Conservation (phyloP, 2,329 filamentous ascomycete genomes). For the Colletotrichum tamarilloi region DNA sequence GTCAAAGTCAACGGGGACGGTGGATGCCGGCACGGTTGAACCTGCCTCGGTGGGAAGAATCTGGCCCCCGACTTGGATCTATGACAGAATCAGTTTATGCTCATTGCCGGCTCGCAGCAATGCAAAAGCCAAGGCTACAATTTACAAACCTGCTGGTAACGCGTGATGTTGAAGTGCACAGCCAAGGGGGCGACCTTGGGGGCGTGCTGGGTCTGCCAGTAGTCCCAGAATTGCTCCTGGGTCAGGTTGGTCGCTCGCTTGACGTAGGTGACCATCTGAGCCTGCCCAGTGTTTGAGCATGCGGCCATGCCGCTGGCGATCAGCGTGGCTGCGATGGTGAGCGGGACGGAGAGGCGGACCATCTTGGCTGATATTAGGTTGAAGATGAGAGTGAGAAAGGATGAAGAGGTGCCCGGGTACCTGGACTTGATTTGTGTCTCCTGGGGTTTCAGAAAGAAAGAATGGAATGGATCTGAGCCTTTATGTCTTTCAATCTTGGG, state of each 20-base stretch:
- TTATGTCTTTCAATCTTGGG: neutral
- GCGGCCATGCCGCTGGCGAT: neutral
- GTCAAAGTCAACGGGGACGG: conserved; percentile 41
- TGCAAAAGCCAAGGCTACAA: neutral
- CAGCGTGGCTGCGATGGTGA: conserved; percentile 10
- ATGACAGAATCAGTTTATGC: neutral
- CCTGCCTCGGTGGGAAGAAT: conserved; percentile 40
- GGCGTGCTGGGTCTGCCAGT: conserved; percentile 45
- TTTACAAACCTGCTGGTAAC: conserved; percentile 43
- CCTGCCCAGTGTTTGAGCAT: conserved; percentile 49
- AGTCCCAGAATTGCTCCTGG: conserved; percentile 43
- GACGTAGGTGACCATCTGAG: conserved; percentile 45
- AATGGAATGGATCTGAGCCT: neutral
- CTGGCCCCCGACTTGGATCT: conserved; percentile 42
- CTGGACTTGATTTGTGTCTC: neutral
- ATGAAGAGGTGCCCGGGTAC: neutral
- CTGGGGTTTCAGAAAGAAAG: neutral
- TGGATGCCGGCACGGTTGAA: conserved; percentile 34
- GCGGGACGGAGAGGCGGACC: conserved; percentile 14
- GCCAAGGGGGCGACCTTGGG: conserved; percentile 44
- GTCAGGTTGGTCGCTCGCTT: conserved; percentile 42
- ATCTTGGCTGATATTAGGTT: conserved; percentile 6
- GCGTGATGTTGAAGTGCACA: conserved; percentile 41
- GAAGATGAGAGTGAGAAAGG: neutral
- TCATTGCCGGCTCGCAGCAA: neutral